Evolutionary conservation across 2,329 filamentous ascomycete species (phyloP).

Genomic region (Aureobasidium sp.): DNA sequence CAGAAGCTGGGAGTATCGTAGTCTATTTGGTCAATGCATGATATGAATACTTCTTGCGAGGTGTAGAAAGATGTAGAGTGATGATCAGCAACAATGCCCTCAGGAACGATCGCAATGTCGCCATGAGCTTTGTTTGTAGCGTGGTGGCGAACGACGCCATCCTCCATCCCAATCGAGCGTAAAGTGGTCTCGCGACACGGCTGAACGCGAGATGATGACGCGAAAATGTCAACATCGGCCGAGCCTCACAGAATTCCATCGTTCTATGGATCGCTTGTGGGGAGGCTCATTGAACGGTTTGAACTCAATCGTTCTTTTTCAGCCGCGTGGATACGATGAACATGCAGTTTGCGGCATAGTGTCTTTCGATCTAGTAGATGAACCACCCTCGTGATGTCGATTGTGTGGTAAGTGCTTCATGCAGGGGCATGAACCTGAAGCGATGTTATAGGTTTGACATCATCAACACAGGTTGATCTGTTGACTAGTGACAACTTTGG

Average conservation of each 20-base stretch:
- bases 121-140: neutral
- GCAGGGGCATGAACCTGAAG: slow-evolving; percentile 1
- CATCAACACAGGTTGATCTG: slow-evolving; percentile 2
- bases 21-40: neutral
- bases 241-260: slow-evolving; percentile 1
- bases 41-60: neutral
- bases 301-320: slow-evolving; percentile 7
- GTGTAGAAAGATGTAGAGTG: too few species aligned
- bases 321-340: neutral
- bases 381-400: neutral
- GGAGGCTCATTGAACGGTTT: neutral
- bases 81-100: neutral
- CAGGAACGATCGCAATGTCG: neutral
- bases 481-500: slow-evolving; percentile 1
- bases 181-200: slow-evolving; percentile 7
- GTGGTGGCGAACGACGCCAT: slow-evolving; percentile 6
- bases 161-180: neutral
- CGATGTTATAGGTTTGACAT: slow-evolving; percentile 2
- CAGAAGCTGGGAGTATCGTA: too few species aligned
- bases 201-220: slow-evolving; percentile 1
- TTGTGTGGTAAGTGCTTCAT: slow-evolving; percentile 14
- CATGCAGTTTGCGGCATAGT: neutral
- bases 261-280: neutral
- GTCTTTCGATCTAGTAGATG: neutral
- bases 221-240: slow-evolving; percentile 9